Evolutionary conservation across 1,139 yeast genomes (phyloP), one percentile per base, ranked within the genome.

Genomic region (Sugiyamaella neomexicana): DNA sequence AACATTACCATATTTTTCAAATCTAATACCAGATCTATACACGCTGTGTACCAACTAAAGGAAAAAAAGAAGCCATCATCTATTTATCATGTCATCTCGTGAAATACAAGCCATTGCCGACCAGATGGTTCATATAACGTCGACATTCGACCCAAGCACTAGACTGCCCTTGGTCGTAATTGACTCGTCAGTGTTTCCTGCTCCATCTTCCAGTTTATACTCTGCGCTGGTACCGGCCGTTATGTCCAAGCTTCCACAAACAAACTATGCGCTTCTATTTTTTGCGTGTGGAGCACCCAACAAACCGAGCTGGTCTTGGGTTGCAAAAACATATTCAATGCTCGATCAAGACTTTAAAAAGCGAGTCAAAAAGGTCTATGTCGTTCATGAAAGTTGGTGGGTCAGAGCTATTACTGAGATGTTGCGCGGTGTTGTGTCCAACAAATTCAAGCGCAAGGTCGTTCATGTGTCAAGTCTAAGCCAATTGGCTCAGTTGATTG

Each of bases 321-420:
- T 91, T 43, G 75, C 91, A 46, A 85, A 83, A 64, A 83, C 91
- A 58, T 81, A 89, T 63, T 81, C 86, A 60, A 73, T 80, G 62
- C 78, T 93, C 46, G 83, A 91, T n/a, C 76, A 78, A 16, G 77
- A 78, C 12, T 75, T 79, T 52, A 79, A 80, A 56, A 80, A 80
- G 56, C 75, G 80, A 53, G 72, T 90, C 52, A 74, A 75, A 52
- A 85, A 82, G 63, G 75, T 89, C 2, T 86, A 86, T 61, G 80
- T 91, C 40, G 96, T 93, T 3, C 98, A 93, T 69, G 97, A 91
- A 64, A 86, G 89, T 52, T 90, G 97, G 93, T 81, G 93, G 73
- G 81, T 89, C 15, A 82, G 90, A 62, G 86, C 96, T 0, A 79
- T 90, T 37, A 80, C 89, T 17, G 93, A 89, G 56, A 80, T 89